Evolutionary conservation across 768 basidiomycete genomes (phyloP), one percentile per base, ranked within the genome.

Genomic region (Leccinum ochraceum): DNA sequence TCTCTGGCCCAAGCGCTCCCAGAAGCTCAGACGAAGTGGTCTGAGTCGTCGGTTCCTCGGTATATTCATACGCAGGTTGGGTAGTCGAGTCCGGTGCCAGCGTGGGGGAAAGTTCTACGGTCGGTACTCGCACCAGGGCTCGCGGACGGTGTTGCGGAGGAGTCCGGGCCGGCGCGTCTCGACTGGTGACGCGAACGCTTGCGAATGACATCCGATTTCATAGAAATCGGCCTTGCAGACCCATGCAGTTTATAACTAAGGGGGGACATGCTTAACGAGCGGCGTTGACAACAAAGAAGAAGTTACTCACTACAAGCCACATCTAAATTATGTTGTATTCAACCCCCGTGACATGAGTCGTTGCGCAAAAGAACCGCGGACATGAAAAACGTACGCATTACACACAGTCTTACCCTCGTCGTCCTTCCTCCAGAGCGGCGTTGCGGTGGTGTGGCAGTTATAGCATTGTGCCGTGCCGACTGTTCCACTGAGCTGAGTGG

Each of bases 371-470:
- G 26, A 26, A 26, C 34, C n/a, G 44, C 28, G 13, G 9, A 54
- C 16, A n/a, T 6, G n/a, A 54, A 49, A 49, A n/a, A 84, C 88
- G 74, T 72, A 93, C 88, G 92, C 92, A 67, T 94, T 94, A 78
- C 92, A 94, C 44, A 94, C 90, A 0, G 92, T 94, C 79, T 91
- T 91, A 57, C 92, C 92, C 75, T 93, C 92, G 66, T 93, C 91
- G 66, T 94, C 92, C 75, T 94, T 94, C 63, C 92, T 83, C 92
- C 92, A 94, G 44, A 94, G 83, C 13, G 92, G 92, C 6, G 92
- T 93, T 14, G 91, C 90, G 3, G 90, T 93, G 24, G 92, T 94
- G 69, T 92, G 89, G 77, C 92, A 94, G 69, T 93, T 94, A 76
- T 88, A 92, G 77, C 92, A 94, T 79, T 92, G 90, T 3, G 91